phyloP scores from a whole-genome alignment of 805 yeast species.

The Trichomonascus vanleenenianus region DNA sequence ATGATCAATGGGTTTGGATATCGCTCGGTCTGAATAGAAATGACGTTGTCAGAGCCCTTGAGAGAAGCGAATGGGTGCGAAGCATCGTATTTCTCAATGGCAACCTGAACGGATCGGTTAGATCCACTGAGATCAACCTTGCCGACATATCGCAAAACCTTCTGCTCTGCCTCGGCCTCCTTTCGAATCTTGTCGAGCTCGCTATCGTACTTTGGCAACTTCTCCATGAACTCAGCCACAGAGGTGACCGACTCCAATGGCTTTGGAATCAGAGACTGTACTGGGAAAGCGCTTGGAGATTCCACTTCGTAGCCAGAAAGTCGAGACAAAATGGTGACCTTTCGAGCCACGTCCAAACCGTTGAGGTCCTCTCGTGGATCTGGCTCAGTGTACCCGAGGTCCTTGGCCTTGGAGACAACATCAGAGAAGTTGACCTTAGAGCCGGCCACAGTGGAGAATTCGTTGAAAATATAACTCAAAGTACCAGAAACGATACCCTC shows the following conservation, averaged over 20 bases:
- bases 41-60: slow-evolving; percentile 94
- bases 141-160: slow-evolving; percentile 92
- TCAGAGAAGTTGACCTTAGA: slow-evolving; percentile 70
- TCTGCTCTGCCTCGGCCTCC: slow-evolving; percentile 72
- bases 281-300: slow-evolving; percentile 89
- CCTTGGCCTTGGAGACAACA: slow-evolving; percentile 80
- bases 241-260: slow-evolving; percentile 54
- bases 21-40: slow-evolving; percentile 85
- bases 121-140: slow-evolving; percentile 59
- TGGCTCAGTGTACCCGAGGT: slow-evolving; percentile 95
- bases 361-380: slow-evolving; percentile 99
- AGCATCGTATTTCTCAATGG: slow-evolving; percentile 68
- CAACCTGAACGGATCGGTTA: slow-evolving; percentile 66
- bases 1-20: slow-evolving; percentile 87
- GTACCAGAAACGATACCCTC: slow-evolving; percentile 98
- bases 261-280: slow-evolving; percentile 86
- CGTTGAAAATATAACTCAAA: slow-evolving; percentile 89
- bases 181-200: slow-evolving; percentile 71
- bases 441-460: slow-evolving; percentile 65
- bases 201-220: slow-evolving; percentile 74
- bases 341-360: slow-evolving; percentile 97
- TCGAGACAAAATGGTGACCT: slow-evolving; percentile 93
- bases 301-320: slow-evolving; percentile 78
- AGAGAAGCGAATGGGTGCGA: slow-evolving; percentile 95
- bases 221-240: slow-evolving; percentile 70